These are phyloP conservation scores for Cucumis sativus DNA, from an alignment of 306 rosid species.

Conservation along the genomic window DNA sequence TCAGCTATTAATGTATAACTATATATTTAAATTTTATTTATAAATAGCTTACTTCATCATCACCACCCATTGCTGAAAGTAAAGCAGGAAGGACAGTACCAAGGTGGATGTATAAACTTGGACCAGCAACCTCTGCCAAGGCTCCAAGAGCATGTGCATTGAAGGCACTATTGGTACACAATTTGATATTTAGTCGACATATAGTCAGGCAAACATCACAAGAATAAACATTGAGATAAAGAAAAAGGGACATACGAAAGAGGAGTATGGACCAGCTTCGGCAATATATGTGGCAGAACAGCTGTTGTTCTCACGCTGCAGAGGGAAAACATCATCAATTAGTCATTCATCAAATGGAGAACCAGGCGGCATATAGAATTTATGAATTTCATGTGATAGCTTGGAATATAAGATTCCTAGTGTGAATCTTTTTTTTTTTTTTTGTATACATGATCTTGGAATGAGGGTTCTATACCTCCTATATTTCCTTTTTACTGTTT, in stretches of 20 bases:
- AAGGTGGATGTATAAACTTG: constrained; percentile 77
- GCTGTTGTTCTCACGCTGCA: constrained; percentile 83
- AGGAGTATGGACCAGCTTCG: constrained; percentile 86
- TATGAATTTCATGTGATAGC: not conserved
- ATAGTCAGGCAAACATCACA: not conserved
- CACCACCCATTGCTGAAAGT: constrained; percentile 65
- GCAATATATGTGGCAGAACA: constrained; percentile 88
- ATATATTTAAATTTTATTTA: not conserved
- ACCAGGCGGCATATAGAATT: not conserved
- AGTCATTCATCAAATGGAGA: not conserved
- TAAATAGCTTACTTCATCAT: constrained; percentile 41
- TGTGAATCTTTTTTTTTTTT: not conserved
- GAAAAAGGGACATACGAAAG: constrained; percentile 52
- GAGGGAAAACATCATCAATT: constrained; percentile 9
- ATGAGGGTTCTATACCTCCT: not conserved
- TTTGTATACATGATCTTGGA: not conserved
- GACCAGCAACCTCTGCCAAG: constrained; percentile 94
- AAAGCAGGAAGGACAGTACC: constrained; percentile 84
- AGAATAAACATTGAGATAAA: constrained; percentile 4
- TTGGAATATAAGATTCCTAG: not conserved
- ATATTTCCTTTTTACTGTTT: too few species aligned
- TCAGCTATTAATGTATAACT: not conserved
- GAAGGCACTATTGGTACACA: constrained; percentile 46
- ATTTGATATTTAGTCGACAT: not conserved
- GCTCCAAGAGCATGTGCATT: constrained; percentile 98